Evolutionary conservation across 2,329 filamentous ascomycete species (phyloP).

Genomic region (Coniochaeta pulveracea): DNA sequence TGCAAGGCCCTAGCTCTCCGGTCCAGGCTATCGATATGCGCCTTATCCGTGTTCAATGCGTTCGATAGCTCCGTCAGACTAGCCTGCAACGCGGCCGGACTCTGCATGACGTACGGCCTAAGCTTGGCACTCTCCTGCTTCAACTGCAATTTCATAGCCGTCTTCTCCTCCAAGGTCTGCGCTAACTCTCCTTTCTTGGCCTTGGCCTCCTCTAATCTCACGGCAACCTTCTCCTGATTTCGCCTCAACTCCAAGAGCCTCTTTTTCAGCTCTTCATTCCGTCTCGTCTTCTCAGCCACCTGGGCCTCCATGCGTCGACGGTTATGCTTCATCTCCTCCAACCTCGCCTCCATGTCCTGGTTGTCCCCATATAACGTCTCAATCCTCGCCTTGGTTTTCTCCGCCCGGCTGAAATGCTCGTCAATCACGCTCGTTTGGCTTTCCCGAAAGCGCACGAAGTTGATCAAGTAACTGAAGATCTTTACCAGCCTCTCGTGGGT

Average conservation of each 20-base stretch:
- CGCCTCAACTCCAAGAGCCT: slow-evolving; percentile 69
- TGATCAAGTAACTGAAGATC: slow-evolving; percentile 96
- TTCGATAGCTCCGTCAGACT: slow-evolving; percentile 73
- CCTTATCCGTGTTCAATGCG: slow-evolving; percentile 65
- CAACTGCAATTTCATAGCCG: slow-evolving; percentile 55
- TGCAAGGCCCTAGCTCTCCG: slow-evolving; percentile 80
- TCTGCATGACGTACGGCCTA: slow-evolving; percentile 84
- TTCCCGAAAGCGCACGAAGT: slow-evolving; percentile 95
- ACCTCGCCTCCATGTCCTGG: slow-evolving; percentile 68
- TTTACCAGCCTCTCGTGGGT: slow-evolving; percentile 84
- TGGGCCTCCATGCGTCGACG: slow-evolving; percentile 70
- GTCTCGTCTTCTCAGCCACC: slow-evolving; percentile 71
- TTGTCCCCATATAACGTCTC: slow-evolving; percentile 79
- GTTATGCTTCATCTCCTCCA: slow-evolving; percentile 73
- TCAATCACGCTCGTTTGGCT: slow-evolving; percentile 84
- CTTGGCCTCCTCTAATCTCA: slow-evolving; percentile 74
- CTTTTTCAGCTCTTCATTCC: slow-evolving; percentile 80
- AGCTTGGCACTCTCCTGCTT: slow-evolving; percentile 83
- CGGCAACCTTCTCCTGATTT: slow-evolving; percentile 72
- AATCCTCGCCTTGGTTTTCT: slow-evolving; percentile 76
- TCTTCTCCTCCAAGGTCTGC: slow-evolving; percentile 58
- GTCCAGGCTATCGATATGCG: slow-evolving; percentile 79
- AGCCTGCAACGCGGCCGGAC: slow-evolving; percentile 70
- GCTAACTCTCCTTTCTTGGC: slow-evolving; percentile 69
- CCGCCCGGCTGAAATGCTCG: slow-evolving; percentile 84